phyloP scores from a whole-genome alignment of 1,139 yeast genomes.

The Blastobotrys capitulatus region DNA sequence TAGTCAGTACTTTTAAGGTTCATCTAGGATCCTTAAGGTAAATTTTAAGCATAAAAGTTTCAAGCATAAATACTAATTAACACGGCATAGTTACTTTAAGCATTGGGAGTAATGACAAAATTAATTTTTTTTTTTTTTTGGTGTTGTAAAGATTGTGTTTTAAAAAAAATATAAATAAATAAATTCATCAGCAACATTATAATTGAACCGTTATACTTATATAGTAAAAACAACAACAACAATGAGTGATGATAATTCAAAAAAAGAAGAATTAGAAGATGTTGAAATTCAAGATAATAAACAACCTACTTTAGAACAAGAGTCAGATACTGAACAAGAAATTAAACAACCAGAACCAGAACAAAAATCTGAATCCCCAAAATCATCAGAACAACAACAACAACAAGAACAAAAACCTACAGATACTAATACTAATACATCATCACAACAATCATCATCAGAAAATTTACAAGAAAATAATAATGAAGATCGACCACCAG shows the following conservation, averaged over 20 bases:
- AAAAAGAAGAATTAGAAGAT: background rate
- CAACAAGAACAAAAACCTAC: background rate
- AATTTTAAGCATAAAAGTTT: too few species aligned
- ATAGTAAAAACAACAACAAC: background rate
- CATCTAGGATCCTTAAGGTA: too few species aligned
- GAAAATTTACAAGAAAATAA: background rate
- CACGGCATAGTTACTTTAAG: too few species aligned
- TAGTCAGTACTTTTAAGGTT: too few species aligned
- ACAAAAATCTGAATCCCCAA: background rate
- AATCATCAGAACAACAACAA: background rate
- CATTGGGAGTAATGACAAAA: too few species aligned
- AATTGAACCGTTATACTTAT: too few species aligned
- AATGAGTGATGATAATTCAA: background rate
- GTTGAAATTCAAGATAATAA: background rate
- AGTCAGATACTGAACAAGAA: background rate
- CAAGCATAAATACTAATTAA: too few species aligned
- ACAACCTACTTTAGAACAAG: background rate
- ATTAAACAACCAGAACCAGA: background rate
- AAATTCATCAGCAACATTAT: too few species aligned
- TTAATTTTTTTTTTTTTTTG: too few species aligned
- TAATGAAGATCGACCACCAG: slow-evolving; percentile 8
- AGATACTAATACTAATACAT: background rate
- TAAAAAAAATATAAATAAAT: too few species aligned
- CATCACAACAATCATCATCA: background rate
- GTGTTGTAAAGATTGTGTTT: too few species aligned